Evolutionary conservation across 2,329 filamentous ascomycete species (phyloP), one percentile per base, ranked within the genome.

Genomic region (Phoma sp.): DNA sequence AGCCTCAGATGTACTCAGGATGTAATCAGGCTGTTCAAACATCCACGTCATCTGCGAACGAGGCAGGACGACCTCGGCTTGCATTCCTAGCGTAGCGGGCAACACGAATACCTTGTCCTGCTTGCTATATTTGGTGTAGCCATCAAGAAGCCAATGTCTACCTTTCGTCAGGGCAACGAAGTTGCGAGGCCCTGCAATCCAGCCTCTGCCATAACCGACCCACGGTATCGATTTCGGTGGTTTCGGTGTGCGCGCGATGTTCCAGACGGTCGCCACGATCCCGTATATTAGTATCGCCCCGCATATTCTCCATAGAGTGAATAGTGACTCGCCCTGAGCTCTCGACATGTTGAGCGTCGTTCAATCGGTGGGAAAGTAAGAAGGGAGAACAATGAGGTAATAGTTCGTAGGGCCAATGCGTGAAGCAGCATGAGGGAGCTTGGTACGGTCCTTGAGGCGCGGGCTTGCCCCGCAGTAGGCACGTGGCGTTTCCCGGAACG

Each of bases 11-110:
- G 69, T 67, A 47, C 70, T 77, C 10, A 78, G 62, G n/a, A 78
- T 62, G 27, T 62, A 53, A 45, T 80, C 78, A 2, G 79, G 76
- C 49, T 79, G 74, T 27, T 77, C 74, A 17, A 79, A 61, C 40
- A 81, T 69, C 78, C 78, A 80, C 15, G 49, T 37, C 47, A 77
- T 63, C 38, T 76, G 68, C 4, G 67, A 68, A 6, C 45, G 57
- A 10, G 76, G 76, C 6, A 78, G 53, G 4, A 78, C 58, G 32
- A 77, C 51, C 55, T 73, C 71, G 2, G 68, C 57, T 15, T 43
- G 29, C 44, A 61, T 56, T 13, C 69, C 67, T 2, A 71, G 61
- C 12, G 61, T 62, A 15, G 60, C 43, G 17, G 69, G 68, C 6
- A 72, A 55, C 21, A 73, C 62, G 51, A 70, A 73, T 17, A 64